These are phyloP conservation scores for Acrocalymma vagum DNA, from an alignment of 2,329 filamentous ascomycete species.

Conservation along the genomic window DNA sequence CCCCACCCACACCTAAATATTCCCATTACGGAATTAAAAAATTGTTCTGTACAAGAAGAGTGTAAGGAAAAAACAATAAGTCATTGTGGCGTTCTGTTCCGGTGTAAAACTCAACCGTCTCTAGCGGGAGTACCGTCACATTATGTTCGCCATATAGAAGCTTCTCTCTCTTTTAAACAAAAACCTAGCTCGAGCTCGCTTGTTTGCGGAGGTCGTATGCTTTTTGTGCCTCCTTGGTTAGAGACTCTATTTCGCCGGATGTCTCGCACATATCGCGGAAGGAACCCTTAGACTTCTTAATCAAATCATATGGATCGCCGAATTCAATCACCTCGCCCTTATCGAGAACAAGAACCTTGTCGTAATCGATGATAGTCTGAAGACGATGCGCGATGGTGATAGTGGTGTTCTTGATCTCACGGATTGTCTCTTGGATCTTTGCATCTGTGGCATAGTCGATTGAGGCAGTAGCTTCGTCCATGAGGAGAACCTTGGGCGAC, in stretches of 20 bases:
- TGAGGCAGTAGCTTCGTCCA: conserved; percentile 98
- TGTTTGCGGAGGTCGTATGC: conserved; percentile 46
- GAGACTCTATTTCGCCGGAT: conserved; percentile 65
- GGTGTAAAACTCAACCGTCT: no score
- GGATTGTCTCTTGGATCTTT: conserved; percentile 96
- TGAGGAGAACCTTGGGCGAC: conserved; percentile 90
- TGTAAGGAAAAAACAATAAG: no score
- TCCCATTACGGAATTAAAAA: no score
- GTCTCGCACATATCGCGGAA: conserved; percentile 76
- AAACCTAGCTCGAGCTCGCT: no score
- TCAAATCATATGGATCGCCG: conserved; percentile 84
- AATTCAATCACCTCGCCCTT: conserved; percentile 88
- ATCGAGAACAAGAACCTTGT: conserved; percentile 94
- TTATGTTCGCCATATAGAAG: no score
- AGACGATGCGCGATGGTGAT: conserved; percentile 96
- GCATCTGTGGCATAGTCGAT: conserved; percentile 96
- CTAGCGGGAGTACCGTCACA: no score
- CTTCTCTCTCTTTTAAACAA: no score
- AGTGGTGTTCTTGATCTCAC: conserved; percentile 89
- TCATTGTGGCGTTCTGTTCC: no score
- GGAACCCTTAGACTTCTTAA: conserved; percentile 67
- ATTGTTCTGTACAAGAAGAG: no score
- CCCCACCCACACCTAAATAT: no score
- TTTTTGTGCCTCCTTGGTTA: conserved; percentile 65
- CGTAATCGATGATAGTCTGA: conserved; percentile 97